Evolutionary conservation across 192 early-diverging fungal genomes (phyloP).

Genomic region (Coemansia sp.): DNA sequence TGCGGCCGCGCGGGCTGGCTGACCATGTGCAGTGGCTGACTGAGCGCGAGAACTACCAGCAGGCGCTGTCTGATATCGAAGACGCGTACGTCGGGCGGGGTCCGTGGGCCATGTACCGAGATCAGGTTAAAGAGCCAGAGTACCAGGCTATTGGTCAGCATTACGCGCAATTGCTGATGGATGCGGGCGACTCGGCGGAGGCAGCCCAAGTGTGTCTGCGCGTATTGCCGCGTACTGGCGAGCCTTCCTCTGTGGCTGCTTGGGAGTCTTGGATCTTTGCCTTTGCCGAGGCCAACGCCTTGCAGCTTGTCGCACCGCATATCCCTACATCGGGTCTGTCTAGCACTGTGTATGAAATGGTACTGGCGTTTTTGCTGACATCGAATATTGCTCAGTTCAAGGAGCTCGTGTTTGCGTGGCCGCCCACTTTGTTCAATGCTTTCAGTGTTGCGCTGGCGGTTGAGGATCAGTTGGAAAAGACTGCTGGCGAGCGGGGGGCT

Average conservation of each 20-base stretch:
- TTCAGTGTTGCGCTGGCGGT: constrained; percentile 74
- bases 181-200: constrained; percentile 64
- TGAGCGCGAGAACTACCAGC: constrained; percentile 76
- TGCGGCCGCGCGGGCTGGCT: constrained; percentile 81
- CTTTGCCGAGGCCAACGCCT: constrained; percentile 79
- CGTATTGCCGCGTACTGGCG: constrained; percentile 62
- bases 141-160: constrained; percentile 79
- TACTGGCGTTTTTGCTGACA: constrained; percentile 63
- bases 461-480: constrained; percentile 62
- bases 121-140: constrained; percentile 58
- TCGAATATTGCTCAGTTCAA: constrained; percentile 49
- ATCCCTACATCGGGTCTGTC: constrained; percentile 78
- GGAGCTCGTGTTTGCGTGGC: constrained; percentile 77
- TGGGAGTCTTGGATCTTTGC: constrained; percentile 94
- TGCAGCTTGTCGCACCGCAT: constrained; percentile 71
- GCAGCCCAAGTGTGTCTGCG: constrained; percentile 75
- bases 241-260: constrained; percentile 15
- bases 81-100: constrained; percentile 62
- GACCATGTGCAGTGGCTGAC: constrained; percentile 95
- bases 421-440: constrained; percentile 73
- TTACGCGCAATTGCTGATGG: constrained; percentile 76
- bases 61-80: constrained; percentile 71
- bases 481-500: constrained; percentile 26
- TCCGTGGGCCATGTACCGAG: constrained; percentile 37
- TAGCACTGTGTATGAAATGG: constrained; percentile 84